A percentile compares a stretch with the other conserved stretches of the same genome.
These are phyloP conservation scores for Colletotrichum chlorophyti DNA, from an alignment of 2,329 filamentous ascomycete species.

Conservation along the genomic window DNA sequence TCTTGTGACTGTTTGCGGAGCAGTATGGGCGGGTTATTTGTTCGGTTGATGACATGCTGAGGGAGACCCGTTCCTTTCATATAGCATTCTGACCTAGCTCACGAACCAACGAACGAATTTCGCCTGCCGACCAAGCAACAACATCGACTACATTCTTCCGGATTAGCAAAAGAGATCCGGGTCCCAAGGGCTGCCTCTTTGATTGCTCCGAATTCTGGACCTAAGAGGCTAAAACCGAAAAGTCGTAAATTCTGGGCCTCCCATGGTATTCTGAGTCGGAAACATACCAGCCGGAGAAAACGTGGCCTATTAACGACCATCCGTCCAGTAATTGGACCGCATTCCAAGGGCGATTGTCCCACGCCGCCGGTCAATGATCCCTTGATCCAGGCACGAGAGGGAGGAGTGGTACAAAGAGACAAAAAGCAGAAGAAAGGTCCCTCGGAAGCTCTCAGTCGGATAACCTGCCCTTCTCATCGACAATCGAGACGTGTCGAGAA, in stretches of 20 bases:
- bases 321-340: too few relatives aligned
- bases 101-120: not conserved
- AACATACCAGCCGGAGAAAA: conserved; percentile 1
- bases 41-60: too few relatives aligned
- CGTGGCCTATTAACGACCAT: not conserved
- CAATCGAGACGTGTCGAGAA: too few relatives aligned
- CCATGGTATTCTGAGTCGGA: not conserved
- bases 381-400: not conserved
- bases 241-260: not conserved
- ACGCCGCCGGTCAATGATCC: not conserved
- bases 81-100: too few relatives aligned
- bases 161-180: too few relatives aligned
- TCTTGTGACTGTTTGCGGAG: too few relatives aligned
- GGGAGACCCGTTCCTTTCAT: too few relatives aligned
- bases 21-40: too few relatives aligned
- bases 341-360: too few relatives aligned
- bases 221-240: not conserved
- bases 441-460: not conserved
- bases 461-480: too few relatives aligned
- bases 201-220: not conserved
- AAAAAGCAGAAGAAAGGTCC: not conserved
- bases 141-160: not conserved
- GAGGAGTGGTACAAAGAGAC: not conserved
- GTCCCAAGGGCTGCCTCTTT: not conserved
- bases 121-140: not conserved